These are phyloP conservation scores for Periconia sp. DNA, from an alignment of 2,329 filamentous ascomycete species.

Conservation along the genomic window DNA sequence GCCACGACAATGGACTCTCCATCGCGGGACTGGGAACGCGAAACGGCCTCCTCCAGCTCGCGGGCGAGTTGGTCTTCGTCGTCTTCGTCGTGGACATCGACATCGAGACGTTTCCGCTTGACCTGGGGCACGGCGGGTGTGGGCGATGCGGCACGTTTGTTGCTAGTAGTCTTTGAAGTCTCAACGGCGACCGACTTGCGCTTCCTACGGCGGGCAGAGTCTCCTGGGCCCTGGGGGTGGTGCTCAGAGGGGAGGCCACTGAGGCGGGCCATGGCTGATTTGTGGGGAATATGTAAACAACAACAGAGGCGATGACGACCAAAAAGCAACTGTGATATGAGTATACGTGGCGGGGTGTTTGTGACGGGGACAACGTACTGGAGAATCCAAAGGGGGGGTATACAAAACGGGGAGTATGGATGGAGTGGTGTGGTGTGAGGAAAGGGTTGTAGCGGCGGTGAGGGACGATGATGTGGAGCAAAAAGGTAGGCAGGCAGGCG, in stretches of 20 bases:
- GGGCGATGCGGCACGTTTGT: slow-evolving; percentile 36
- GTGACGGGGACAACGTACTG: too few relatives aligned
- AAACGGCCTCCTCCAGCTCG: slow-evolving; percentile 35
- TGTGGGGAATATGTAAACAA: neutral
- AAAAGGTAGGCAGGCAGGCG: neutral
- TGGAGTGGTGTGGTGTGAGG: neutral
- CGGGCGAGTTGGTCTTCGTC: slow-evolving; percentile 29
- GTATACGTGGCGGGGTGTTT: too few relatives aligned
- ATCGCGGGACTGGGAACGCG: slow-evolving; percentile 27
- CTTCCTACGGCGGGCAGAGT: slow-evolving; percentile 34
- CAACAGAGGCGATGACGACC: neutral
- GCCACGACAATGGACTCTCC: neutral
- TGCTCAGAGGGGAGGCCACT: slow-evolving; percentile 39
- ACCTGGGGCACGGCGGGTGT: slow-evolving; percentile 24
- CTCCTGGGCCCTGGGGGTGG: slow-evolving; percentile 38
- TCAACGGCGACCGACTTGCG: slow-evolving; percentile 31
- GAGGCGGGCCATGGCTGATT: slow-evolving; percentile 33
- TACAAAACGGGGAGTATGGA: too few relatives aligned
- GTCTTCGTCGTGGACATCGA: slow-evolving; percentile 25
- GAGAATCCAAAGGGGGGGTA: too few relatives aligned
- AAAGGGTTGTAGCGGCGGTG: slow-evolving; percentile 4
- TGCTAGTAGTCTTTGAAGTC: slow-evolving; percentile 8
- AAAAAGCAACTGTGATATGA: neutral
- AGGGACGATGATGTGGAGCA: slow-evolving; percentile 14
- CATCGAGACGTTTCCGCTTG: slow-evolving; percentile 37